A percentile compares a stretch with the other conserved stretches of the same genome.
phyloP scores from a whole-genome alignment of 2,329 filamentous ascomycete genomes.

The Penicillium concentricum region DNA sequence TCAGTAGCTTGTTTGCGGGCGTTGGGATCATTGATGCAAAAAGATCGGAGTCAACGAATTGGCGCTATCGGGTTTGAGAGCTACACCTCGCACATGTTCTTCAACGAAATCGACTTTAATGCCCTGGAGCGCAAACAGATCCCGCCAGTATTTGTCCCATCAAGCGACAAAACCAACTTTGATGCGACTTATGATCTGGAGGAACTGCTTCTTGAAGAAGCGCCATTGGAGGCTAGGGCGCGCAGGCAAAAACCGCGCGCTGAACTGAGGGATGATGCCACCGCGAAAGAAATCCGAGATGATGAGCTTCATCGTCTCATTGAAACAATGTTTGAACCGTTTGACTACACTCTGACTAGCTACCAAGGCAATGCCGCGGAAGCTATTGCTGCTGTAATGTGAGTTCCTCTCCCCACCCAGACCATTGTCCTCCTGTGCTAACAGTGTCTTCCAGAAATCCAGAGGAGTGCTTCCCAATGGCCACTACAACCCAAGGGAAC shows the following conservation, averaged over 20 bases:
- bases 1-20: constrained; percentile 85
- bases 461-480: constrained; percentile 37
- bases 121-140: constrained; percentile 82
- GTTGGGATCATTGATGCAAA: constrained; percentile 78
- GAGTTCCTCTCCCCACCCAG: constrained; percentile 17
- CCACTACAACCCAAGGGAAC: constrained; percentile 16
- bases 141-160: constrained; percentile 86
- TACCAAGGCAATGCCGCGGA: constrained; percentile 59
- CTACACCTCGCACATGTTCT: constrained; percentile 87
- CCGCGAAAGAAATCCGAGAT: constrained; percentile 88
- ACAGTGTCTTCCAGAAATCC: constrained; percentile 32
- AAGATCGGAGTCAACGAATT: constrained; percentile 75
- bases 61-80: constrained; percentile 79
- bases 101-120: constrained; percentile 79
- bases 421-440: constrained; percentile 4
- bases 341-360: constrained; percentile 85
- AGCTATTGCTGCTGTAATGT: constrained; percentile 40
- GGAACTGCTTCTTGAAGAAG: constrained; percentile 89
- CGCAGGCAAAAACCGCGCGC: constrained; percentile 91
- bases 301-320: constrained; percentile 94
- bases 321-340: constrained; percentile 88
- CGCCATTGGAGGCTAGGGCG: constrained; percentile 87
- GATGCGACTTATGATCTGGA: constrained; percentile 98
- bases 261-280: constrained; percentile 88
- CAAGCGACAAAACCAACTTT: constrained; percentile 97